A percentile compares a stretch with the other conserved stretches of the same genome.
These are phyloP conservation scores for Asclepias syriaca DNA, from an alignment of 257 asterid genomes.

Conservation along the genomic window DNA sequence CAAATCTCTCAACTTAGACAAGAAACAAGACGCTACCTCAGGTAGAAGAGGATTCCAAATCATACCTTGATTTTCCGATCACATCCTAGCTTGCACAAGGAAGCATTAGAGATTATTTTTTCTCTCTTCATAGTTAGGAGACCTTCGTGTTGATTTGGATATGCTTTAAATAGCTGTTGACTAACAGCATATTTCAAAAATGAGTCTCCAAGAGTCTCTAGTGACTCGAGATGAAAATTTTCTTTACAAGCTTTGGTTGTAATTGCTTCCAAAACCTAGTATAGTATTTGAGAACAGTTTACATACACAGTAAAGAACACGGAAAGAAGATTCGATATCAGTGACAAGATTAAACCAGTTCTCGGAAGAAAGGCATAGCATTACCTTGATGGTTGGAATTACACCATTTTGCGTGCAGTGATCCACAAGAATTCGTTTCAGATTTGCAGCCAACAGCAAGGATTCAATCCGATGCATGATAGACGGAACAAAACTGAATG, in stretches of 20 bases:
- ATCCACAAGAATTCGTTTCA: constrained; percentile 44
- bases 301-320: background rate
- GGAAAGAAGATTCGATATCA: background rate
- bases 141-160: constrained; percentile 67
- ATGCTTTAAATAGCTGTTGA: constrained; percentile 56
- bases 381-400: constrained; percentile 51
- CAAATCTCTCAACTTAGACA: background rate
- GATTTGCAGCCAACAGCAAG: constrained; percentile 54
- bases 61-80: constrained; percentile 59
- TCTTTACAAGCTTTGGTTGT: constrained; percentile 76
- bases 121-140: constrained; percentile 46
- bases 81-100: constrained; percentile 72
- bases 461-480: constrained; percentile 82
- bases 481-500: constrained; percentile 65
- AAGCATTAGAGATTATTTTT: constrained; percentile 47
- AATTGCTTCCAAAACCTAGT: constrained; percentile 79
- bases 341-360: background rate
- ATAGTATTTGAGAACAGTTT: constrained; percentile 11
- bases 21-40: background rate
- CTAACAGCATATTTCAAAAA: constrained; percentile 69
- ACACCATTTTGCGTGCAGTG: constrained; percentile 37
- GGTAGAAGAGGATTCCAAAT: background rate
- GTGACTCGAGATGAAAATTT: constrained; percentile 63
- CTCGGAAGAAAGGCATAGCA: no score
- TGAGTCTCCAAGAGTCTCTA: constrained; percentile 87